A percentile compares a stretch with the other conserved stretches of the same genome.
phyloP scores from a whole-genome alignment of 495 filamentous ascomycete genomes.

The Neurospora sp. region DNA sequence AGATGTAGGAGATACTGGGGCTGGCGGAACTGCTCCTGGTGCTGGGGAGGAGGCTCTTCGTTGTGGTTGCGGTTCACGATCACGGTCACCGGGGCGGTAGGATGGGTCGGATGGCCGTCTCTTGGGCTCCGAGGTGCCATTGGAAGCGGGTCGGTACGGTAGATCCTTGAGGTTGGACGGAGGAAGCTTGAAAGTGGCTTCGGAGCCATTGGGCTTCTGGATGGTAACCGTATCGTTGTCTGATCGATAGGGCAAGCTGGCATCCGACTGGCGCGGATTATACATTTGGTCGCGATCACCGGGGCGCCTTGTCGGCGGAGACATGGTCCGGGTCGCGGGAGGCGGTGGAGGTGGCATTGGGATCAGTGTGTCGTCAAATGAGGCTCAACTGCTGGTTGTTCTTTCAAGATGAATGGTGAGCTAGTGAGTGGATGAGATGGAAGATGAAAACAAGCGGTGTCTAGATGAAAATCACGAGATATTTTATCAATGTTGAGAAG shows the following conservation, averaged over 20 bases:
- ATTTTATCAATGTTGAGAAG: not conserved
- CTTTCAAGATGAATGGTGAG: not conserved
- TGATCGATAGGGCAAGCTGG: not conserved
- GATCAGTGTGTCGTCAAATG: not conserved
- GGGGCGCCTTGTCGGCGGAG: not conserved
- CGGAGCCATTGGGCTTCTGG: not conserved
- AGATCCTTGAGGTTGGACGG: not conserved
- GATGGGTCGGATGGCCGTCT: not conserved
- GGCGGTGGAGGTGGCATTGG: not conserved
- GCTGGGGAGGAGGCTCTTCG: not conserved
- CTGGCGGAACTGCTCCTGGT: not conserved
- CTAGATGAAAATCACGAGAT: not conserved
- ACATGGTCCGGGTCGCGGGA: not conserved
- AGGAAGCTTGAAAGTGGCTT: not conserved
- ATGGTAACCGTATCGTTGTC: not conserved
- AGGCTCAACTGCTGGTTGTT: not conserved
- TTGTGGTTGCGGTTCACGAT: not conserved
- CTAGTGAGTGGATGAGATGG: not conserved
- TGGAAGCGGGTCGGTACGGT: not conserved
- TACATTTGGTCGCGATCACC: not conserved
- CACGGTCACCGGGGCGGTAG: not conserved
- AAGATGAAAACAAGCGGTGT: not conserved
- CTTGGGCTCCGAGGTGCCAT: not conserved
- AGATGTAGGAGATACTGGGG: not conserved
- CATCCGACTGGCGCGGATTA: not conserved